phyloP scores from a whole-genome alignment of 768 basidiomycete species.

The Mycena alexandri region DNA sequence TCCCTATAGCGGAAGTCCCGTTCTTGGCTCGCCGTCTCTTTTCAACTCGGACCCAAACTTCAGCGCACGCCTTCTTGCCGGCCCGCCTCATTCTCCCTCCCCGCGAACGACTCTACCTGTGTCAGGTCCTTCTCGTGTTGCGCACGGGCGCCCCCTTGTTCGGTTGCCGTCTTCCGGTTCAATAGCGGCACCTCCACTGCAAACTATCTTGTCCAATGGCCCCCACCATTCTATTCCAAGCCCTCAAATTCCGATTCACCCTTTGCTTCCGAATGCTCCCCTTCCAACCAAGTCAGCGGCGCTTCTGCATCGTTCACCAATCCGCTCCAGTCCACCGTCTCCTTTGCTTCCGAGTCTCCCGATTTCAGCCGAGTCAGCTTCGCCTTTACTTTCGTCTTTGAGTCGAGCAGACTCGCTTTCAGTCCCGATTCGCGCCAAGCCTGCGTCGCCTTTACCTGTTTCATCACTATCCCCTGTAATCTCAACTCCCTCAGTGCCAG shows the following conservation, averaged over 20 bases:
- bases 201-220: slow-evolving; percentile 13
- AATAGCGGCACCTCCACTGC: slow-evolving; percentile 1
- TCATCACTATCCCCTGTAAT: too few relatives aligned
- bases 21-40: not conserved
- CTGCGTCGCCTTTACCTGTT: too few relatives aligned
- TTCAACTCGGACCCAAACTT: not conserved
- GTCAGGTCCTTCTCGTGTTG: not conserved
- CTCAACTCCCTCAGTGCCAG: too few relatives aligned
- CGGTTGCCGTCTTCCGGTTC: not conserved
- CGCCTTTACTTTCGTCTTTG: slow-evolving; percentile 6
- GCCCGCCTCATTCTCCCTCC: slow-evolving; percentile 13
- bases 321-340: too few relatives aligned
- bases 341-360: too few relatives aligned
- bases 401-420: not conserved
- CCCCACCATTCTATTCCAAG: not conserved
- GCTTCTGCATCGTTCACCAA: too few relatives aligned
- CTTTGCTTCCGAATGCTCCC: too few relatives aligned
- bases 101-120: not conserved
- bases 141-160: not conserved
- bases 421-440: not conserved
- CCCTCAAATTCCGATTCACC: not conserved
- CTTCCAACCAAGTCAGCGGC: too few relatives aligned
- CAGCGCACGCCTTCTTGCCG: slow-evolving; percentile 11
- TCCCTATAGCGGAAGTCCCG: not conserved
- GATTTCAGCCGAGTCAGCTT: not conserved